Evolutionary conservation across 106 monocot genomes (phyloP), one percentile per base, ranked within the genome.

Genomic region (Acorus gramineus): DNA sequence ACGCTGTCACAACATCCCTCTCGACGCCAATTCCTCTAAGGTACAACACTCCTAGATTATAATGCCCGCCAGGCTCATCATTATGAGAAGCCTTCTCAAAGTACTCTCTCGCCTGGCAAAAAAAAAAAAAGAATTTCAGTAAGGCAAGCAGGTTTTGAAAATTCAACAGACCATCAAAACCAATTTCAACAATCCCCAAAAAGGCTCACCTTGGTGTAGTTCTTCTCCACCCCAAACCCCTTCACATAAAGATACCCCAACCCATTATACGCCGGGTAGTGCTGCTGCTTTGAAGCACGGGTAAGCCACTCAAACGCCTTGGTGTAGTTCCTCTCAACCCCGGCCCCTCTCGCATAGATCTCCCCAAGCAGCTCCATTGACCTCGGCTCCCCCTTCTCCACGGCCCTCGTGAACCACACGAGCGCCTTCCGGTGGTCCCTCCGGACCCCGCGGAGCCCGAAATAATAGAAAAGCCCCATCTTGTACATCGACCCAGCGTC

Each of bases 191-290:
- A 57, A 13, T 28, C 12, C 57, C 12, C 28, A 4, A 47, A 66
- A 59, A 45, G 63, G 64, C 73, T 79, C 62, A 90, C 94, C 57
- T 83, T 98, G 14, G 85, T 98, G 53, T 83, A 78, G 60, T 98
- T 83, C 77, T 87, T 74, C 50, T 89, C 80, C 51, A 98, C 88
- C 42, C 96, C 96, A 67, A 85, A 92, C 13, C 96, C 96, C 79
- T 92, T 98, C n/a, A 86, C 83, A 75, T 92, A 85, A 7, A 98
- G 76, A 81, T 98, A 98, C 11, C 91, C 91, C 58, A 92, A 59
- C 4, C 96, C 96, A 79, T 98, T 98, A 62, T 85, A 88, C 7
- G 91, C 96, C 4, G 91, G 92, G 68, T 78, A 83, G 72, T 85
- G 82, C 66, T 79, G 66, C 50, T 81, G 74, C 52, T 69, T 78